These are phyloP conservation scores for Naganishia liquefaciens DNA, from an alignment of 1,284 basidiomycete species.

Conservation along the genomic window DNA sequence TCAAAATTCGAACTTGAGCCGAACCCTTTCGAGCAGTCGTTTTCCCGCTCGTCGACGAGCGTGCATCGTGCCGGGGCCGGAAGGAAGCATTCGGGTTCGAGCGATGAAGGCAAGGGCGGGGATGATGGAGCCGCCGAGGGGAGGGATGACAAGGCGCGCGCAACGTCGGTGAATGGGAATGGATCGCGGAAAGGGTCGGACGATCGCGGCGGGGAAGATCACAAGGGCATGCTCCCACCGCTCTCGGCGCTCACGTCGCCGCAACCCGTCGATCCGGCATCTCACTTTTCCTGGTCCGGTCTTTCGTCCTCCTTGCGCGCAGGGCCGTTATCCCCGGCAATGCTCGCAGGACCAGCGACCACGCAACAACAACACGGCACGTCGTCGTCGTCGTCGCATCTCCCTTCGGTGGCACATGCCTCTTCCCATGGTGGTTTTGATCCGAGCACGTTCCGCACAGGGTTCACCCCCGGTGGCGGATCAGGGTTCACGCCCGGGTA, in stretches of 20 bases:
- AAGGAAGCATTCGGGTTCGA: constrained; percentile 10
- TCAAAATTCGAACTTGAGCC: constrained; percentile 68
- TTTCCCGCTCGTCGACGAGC: constrained; percentile 60
- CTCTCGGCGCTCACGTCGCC: constrained; percentile 82
- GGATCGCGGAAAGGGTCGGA: background rate
- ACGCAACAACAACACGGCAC: background rate
- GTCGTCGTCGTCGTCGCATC: background rate
- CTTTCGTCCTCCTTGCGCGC: constrained; percentile 69
- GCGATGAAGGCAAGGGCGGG: background rate
- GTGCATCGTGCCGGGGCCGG: constrained; percentile 10
- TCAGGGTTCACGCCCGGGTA: constrained; percentile 77
- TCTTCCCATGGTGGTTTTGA: constrained; percentile 61
- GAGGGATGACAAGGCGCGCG: constrained; percentile 1
- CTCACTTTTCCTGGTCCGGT: constrained; percentile 67
- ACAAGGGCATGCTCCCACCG: constrained; percentile 76
- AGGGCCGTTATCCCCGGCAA: constrained; percentile 89
- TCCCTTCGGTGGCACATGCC: background rate
- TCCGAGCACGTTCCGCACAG: constrained; percentile 63
- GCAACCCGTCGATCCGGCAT: constrained; percentile 61
- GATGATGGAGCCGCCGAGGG: background rate
- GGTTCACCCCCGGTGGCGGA: constrained; percentile 65
- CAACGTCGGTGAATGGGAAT: too few relatives aligned
- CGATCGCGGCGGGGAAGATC: constrained; percentile 28
- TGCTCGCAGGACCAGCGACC: constrained; percentile 77
- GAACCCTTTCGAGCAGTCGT: constrained; percentile 95